A percentile compares a stretch with the other conserved stretches of the same genome.
These are phyloP conservation scores for Oemleria cerasiformis DNA, from an alignment of 306 rosid species.

Conservation along the genomic window DNA sequence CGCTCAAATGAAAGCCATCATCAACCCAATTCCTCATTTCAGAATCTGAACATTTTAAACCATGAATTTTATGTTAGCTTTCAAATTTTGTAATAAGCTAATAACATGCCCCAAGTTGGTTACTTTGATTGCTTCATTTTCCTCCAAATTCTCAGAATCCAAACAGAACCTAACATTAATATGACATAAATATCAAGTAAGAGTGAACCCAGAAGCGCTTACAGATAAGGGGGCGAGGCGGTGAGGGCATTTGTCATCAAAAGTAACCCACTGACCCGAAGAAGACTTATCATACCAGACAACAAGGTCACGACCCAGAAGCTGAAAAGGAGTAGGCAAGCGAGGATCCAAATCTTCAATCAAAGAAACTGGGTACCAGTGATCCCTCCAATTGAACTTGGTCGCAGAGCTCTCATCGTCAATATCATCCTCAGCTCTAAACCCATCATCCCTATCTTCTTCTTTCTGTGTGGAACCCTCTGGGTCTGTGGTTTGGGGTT, in stretches of 20 bases:
- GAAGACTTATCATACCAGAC: slow-evolving; percentile 69
- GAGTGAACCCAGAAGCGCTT: slow-evolving; percentile 20
- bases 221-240: slow-evolving; percentile 97
- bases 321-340: slow-evolving; percentile 85
- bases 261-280: slow-evolving; percentile 68
- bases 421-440: slow-evolving; percentile 37
- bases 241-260: slow-evolving; percentile 95
- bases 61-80: too few species aligned
- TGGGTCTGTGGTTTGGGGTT: slow-evolving; percentile 30
- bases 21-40: too few species aligned
- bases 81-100: too few species aligned
- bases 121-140: not conserved
- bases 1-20: too few species aligned
- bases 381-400: slow-evolving; percentile 87
- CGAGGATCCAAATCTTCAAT: slow-evolving; percentile 79
- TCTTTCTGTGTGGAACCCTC: slow-evolving; percentile 22
- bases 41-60: too few species aligned
- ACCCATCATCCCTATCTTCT: slow-evolving; percentile 29
- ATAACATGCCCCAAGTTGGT: too few species aligned
- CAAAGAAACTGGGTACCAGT: slow-evolving; percentile 97
- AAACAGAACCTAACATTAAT: slow-evolving; percentile 14
- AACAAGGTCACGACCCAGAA: slow-evolving; percentile 86
- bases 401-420: slow-evolving; percentile 51
- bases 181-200: not conserved
- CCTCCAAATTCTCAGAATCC: slow-evolving; percentile 17